Conservation (phyloP, 306 rosid species). For the Potentilla sterilis region DNA sequence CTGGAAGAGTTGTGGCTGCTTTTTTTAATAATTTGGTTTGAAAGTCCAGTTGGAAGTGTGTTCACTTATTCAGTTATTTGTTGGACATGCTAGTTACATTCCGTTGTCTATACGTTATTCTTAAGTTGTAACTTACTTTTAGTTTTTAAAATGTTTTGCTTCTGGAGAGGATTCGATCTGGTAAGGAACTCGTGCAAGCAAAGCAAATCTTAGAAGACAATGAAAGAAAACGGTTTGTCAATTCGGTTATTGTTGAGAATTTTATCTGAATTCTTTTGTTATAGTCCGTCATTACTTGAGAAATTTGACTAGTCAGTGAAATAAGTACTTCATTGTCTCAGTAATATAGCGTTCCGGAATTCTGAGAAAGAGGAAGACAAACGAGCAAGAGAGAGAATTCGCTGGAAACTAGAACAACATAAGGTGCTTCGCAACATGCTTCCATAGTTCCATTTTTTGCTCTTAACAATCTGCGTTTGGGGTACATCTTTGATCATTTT, state of each 20-base stretch:
- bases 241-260: conserved; percentile 12
- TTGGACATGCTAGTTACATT: background rate
- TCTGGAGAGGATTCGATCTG: conserved; percentile 62
- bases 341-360: conserved; percentile 43
- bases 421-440: conserved; percentile 52
- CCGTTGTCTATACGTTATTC: background rate
- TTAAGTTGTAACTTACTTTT: background rate
- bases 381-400: conserved; percentile 59
- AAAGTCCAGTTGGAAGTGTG: background rate
- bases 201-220: conserved; percentile 56
- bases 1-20: background rate
- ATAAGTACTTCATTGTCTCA: conserved; percentile 26
- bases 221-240: conserved; percentile 62
- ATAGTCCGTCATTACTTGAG: background rate
- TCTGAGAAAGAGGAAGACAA: conserved; percentile 74
- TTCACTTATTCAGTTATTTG: background rate
- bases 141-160: conserved; percentile 18
- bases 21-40: background rate
- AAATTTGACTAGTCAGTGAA: conserved; percentile 8
- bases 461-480: background rate
- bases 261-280: background rate
- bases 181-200: conserved; percentile 60
- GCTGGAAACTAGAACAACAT: conserved; percentile 66
- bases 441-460: background rate
- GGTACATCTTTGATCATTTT: background rate